Base-by-base conservation (phyloP, 148 eudicot species). In the Rhododendron henanense region DNA sequence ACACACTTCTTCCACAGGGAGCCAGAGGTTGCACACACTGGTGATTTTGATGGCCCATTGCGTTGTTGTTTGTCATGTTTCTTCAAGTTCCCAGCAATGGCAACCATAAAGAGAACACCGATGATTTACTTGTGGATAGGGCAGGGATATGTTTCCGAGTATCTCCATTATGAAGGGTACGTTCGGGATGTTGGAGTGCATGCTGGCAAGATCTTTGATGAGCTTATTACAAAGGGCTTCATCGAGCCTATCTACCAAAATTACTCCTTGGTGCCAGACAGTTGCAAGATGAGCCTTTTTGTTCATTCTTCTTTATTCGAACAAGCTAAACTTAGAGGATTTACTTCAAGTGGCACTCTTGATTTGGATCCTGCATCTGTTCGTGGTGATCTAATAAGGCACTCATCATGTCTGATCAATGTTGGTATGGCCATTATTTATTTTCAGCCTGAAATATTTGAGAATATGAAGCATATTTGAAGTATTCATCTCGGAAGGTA, bases 401-500 rank as follows among this genome's bases (percentile, higher is more conserved):
- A 3, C 5, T 1, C 33, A 25, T 67, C 53, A 55, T 55, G 76
- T 15, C n/a, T 92, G 79, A 73, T 91, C 77, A 93, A 93, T 83
- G 85, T 86, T 53, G 84, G 83, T 23, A 89, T 87, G 75, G 16
- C 84, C 14, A 80, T 85, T 23, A 82, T 91, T 10, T 87, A 88
- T 13, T 74, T 88, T 6, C 55, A 44, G 59, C 77, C 51, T 0
- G 90, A 91, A 16, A 87, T 85, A 88, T 53, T 91, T 35, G 39
- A 37, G 4, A 89, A 83, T 61, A 90, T 91, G 92, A 90, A n/a
- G 65, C 67, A 83, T 75, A 41, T 92, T 14, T 76, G 86, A 47
- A 75, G 91, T 55, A 87, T 93, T 55, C 86, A 85, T 85, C 76
- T 93, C 35, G 95, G 95, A 44, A 88, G 95, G n/a, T 93, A 94